phyloP scores from a whole-genome alignment of 2,329 filamentous ascomycete species.

The Ramularia endophylla region DNA sequence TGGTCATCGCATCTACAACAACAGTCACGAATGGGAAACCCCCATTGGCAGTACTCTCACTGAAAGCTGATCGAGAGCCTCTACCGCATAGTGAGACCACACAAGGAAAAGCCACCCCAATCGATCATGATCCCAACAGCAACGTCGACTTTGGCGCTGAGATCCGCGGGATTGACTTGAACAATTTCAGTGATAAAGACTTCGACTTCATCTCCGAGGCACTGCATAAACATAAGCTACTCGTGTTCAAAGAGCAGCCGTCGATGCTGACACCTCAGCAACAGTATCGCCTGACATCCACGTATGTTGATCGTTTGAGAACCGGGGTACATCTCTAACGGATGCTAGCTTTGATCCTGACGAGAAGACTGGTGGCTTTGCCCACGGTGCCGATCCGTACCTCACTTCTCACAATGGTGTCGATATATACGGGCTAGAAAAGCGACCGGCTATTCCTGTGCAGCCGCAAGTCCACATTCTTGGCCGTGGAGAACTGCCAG shows the following conservation, averaged over 20 bases:
- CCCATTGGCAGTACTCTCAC: slow-evolving; percentile 2
- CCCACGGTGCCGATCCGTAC: slow-evolving; percentile 13
- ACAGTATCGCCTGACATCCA: slow-evolving; percentile 11
- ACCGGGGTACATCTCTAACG: no score
- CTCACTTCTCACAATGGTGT: slow-evolving; percentile 10
- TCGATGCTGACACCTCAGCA: slow-evolving; percentile 13
- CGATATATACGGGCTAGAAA: slow-evolving; percentile 10
- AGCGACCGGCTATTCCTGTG: slow-evolving; percentile 9
- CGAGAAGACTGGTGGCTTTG: slow-evolving; percentile 10
- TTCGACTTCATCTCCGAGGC: slow-evolving; percentile 13
- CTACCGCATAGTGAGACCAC: slow-evolving; percentile 5
- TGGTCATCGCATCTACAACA: slow-evolving; percentile 6
- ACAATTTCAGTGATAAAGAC: slow-evolving; percentile 12
- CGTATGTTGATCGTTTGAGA: slow-evolving; percentile 2
- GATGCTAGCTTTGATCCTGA: slow-evolving; percentile 14
- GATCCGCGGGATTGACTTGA: slow-evolving; percentile 12
- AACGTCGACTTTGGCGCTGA: slow-evolving; percentile 14
- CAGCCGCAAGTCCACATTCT: slow-evolving; percentile 15
- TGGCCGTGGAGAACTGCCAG: slow-evolving; percentile 8
- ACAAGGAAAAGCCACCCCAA: slow-evolving; percentile 5
- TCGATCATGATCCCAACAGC: slow-evolving; percentile 6
- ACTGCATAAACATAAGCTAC: slow-evolving; percentile 12
- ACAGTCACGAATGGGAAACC: slow-evolving; percentile 4
- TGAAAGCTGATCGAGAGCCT: slow-evolving; percentile 3
- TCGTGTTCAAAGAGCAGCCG: slow-evolving; percentile 14